Evolutionary conservation across 257 asterid genomes (phyloP).

Genomic region (Verbena officinalis): DNA sequence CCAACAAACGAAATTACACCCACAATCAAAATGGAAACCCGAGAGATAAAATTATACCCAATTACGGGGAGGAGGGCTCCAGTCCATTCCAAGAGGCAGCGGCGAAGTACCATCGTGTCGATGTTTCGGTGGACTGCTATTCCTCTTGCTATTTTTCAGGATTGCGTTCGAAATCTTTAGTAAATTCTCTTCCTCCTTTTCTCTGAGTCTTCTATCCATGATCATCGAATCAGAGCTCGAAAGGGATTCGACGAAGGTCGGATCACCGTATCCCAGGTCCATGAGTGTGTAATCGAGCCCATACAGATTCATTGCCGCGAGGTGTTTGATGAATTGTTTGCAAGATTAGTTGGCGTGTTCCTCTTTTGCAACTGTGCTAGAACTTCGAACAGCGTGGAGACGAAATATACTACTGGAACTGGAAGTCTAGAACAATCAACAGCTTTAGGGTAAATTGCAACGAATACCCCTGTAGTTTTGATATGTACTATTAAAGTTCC

Average conservation of each 20-base stretch:
- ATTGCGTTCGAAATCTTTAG: slow-evolving; percentile 37
- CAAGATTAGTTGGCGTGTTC: slow-evolving; percentile 15
- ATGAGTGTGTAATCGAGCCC: slow-evolving; percentile 47
- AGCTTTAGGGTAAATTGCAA: slow-evolving; percentile 13
- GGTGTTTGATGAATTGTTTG: slow-evolving; percentile 20
- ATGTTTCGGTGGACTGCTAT: slow-evolving; percentile 47
- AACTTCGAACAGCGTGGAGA: background rate
- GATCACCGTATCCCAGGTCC: slow-evolving; percentile 57
- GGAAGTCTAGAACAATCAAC: background rate
- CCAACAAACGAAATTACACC: background rate
- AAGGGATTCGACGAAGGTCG: slow-evolving; percentile 48
- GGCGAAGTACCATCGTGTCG: slow-evolving; percentile 84
- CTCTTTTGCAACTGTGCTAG: background rate
- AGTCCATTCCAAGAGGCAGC: slow-evolving; percentile 86
- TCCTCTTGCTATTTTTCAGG: slow-evolving; percentile 25
- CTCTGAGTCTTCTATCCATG: slow-evolving; percentile 22
- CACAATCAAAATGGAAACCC: slow-evolving; percentile 8
- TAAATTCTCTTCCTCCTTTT: slow-evolving; percentile 34
- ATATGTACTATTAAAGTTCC: background rate
- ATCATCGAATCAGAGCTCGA: slow-evolving; percentile 33
- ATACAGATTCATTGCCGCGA: slow-evolving; percentile 50
- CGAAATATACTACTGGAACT: too few relatives aligned
- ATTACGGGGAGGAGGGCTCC: slow-evolving; percentile 72
- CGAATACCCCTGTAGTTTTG: background rate
- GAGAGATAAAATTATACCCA: slow-evolving; percentile 50